Evolutionary conservation across 768 basidiomycete species (phyloP), one percentile per base, ranked within the genome.

Genomic region (Panellus pusillus): DNA sequence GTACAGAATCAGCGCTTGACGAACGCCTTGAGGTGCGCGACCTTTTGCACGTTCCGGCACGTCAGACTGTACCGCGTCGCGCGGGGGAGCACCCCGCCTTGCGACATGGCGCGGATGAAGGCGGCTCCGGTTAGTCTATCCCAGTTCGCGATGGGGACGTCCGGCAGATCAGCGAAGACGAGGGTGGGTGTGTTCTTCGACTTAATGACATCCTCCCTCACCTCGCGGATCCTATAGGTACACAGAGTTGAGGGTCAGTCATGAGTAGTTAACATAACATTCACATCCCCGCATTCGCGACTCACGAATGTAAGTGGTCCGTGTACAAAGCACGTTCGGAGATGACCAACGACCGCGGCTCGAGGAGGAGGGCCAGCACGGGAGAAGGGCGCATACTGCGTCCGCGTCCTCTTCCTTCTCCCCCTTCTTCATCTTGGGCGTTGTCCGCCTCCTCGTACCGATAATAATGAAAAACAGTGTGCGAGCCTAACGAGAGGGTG

Each of bases 401-500:
- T 37, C 83, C 86, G 32, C 11, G 3, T 37, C 27, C 66, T 67
- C 45, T 57, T 27, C 31, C 44, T 50, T 63, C 61, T 37, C 50
- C 54, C 9, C 45, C 50, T 28, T 64, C 62, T 42, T 36, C 17
- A 27, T 52, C 56, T 46, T 67, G 60, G 36, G 62, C 39, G n/a
- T 55, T 24, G 24, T 24, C 24, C 24, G 9, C 57, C 38, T 32
- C 38, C 50, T 70, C 72, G 63, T 91, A 91, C 48, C 76, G 77
- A 65, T 91, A 91, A 65, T 96, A 90, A 69, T 93, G 80, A 60
- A 98, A 87, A 51, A 92, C 74, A 2, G 87, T 74, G 67, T 94
- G 91, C 1, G 91, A 89, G 38, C 87, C 86, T 53, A 97, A 72
- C 13, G 94, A 93, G 45, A 98, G 72, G n/a, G 95, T 97, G 1